Conservation (phyloP, 768 basidiomycete genomes). For the Pisolithus tinctorius region DNA sequence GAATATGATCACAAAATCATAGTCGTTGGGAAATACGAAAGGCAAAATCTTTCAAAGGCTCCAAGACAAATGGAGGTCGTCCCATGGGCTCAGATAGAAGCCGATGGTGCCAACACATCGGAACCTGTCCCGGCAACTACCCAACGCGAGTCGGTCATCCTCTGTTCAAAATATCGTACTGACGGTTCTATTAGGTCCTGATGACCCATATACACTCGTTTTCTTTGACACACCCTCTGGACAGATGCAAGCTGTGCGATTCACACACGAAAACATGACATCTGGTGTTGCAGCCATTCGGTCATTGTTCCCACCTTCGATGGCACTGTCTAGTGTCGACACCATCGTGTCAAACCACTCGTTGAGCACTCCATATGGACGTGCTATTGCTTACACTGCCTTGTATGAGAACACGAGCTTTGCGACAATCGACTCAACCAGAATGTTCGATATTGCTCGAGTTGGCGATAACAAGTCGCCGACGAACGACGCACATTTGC, state of each 20-base stretch:
- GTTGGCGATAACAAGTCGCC: conserved; percentile 6
- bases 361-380: conserved; percentile 70
- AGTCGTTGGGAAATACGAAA: conserved; percentile 59
- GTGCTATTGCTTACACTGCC: conserved; percentile 75
- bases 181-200: conserved; percentile 21
- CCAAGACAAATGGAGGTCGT: conserved; percentile 50
- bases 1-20: conserved; percentile 56
- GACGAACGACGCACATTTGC: conserved; percentile 1
- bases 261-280: conserved; percentile 82
- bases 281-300: conserved; percentile 82
- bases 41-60: conserved; percentile 39
- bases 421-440: conserved; percentile 54
- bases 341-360: conserved; percentile 72
- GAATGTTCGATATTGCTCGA: conserved; percentile 40
- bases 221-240: conserved; percentile 53
- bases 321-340: conserved; percentile 62
- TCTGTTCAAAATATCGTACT: neutral
- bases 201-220: conserved; percentile 61
- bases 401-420: conserved; percentile 70
- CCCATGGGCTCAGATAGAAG: conserved; percentile 65
- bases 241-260: conserved; percentile 50
- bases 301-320: conserved; percentile 67
- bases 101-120: conserved; percentile 47
- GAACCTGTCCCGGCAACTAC: conserved; percentile 37
- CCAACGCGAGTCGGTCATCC: conserved; percentile 41